phyloP scores from a whole-genome alignment of 176 grass and related monocot species.

The Areca catechu region DNA sequence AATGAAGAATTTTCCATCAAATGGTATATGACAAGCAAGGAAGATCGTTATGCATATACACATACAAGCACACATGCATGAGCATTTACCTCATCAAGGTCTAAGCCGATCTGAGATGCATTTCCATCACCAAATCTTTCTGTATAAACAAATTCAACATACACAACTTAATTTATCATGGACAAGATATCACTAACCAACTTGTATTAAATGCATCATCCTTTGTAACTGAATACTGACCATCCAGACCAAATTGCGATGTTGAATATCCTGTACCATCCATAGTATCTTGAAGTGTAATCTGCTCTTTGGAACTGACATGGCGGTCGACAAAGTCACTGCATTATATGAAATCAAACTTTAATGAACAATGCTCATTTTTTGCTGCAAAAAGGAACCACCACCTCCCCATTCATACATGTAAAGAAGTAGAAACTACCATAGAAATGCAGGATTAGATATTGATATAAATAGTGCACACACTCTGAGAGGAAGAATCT shows the following conservation, averaged over 20 bases:
- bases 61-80: background rate
- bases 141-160: conserved; percentile 31
- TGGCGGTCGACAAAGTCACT: conserved; percentile 83
- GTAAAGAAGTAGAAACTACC: no score
- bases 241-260: conserved; percentile 90
- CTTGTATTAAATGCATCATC: no score
- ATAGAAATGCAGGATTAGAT: no score
- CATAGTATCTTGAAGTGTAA: conserved; percentile 96
- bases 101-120: conserved; percentile 93
- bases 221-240: conserved; percentile 39
- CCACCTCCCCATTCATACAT: no score
- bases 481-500: background rate
- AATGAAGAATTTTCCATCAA: no score
- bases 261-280: conserved; percentile 73
- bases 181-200: no score
- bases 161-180: conserved; percentile 19
- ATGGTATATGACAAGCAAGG: no score
- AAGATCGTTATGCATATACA: no score
- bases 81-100: conserved; percentile 81
- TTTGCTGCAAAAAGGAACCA: no score
- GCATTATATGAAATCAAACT: conserved; percentile 7
- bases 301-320: conserved; percentile 96
- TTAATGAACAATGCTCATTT: no score
- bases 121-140: conserved; percentile 98
- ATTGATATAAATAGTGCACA: no score